Percentiles rank a stretch among this genome's conserved stretches.
Conservation (phyloP, 768 basidiomycete genomes). For the Amanita rimosa region DNA sequence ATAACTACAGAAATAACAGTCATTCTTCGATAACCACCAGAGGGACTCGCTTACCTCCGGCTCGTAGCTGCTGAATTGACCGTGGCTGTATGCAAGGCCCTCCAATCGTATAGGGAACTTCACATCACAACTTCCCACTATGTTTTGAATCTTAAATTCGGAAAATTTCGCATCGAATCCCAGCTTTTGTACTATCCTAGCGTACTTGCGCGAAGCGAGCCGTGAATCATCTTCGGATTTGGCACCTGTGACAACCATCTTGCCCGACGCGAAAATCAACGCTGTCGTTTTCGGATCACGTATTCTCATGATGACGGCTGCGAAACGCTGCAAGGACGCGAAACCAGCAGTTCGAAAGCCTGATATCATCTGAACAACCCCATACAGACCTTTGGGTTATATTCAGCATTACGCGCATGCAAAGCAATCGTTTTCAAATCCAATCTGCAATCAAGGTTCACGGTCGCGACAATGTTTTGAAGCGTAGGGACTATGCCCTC, state of each 20-base stretch:
- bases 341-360: slow-evolving; percentile 53
- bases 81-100: slow-evolving; percentile 95
- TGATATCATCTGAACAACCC: slow-evolving; percentile 28
- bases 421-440: slow-evolving; percentile 98
- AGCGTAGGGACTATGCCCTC: slow-evolving; percentile 98
- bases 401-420: slow-evolving; percentile 97
- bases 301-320: slow-evolving; percentile 99
- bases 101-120: slow-evolving; percentile 98
- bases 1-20: slow-evolving; percentile 46
- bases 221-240: slow-evolving; percentile 98
- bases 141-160: slow-evolving; percentile 99
- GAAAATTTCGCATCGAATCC: slow-evolving; percentile 99
- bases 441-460: slow-evolving; percentile 92
- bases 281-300: slow-evolving; percentile 99
- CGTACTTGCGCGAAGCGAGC: slow-evolving; percentile 95
- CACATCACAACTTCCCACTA: slow-evolving; percentile 96
- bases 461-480: slow-evolving; percentile 99
- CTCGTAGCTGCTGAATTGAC: slow-evolving; percentile 95
- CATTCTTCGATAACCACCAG: background rate
- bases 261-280: slow-evolving; percentile 97
- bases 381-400: slow-evolving; percentile 97
- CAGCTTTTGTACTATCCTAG: slow-evolving; percentile 97
- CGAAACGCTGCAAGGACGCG: slow-evolving; percentile 82
- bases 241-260: slow-evolving; percentile 99
- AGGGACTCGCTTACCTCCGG: slow-evolving; percentile 63